These are phyloP conservation scores for Pseudevernia furfuracea DNA, from an alignment of 495 filamentous ascomycete genomes.

Conservation along the genomic window DNA sequence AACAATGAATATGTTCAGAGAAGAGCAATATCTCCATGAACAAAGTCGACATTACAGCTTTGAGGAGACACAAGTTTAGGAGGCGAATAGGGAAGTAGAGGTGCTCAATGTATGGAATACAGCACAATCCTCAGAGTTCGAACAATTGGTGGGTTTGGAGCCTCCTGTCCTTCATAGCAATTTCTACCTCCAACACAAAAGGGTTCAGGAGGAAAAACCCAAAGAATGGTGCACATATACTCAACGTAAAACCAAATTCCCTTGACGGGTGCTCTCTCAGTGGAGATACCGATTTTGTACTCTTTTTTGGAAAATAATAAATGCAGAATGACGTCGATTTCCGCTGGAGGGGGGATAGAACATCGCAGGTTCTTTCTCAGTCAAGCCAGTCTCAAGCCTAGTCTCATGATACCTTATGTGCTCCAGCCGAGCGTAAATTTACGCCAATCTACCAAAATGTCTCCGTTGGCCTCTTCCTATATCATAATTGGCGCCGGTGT, in stretches of 20 bases:
- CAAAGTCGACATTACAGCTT: background rate
- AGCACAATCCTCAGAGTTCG: background rate
- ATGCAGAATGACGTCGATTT: slow-evolving; percentile 12
- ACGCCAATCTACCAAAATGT: background rate
- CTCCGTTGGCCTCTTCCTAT: slow-evolving; percentile 11
- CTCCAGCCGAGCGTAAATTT: background rate
- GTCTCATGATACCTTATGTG: background rate
- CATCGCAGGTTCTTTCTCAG: background rate
- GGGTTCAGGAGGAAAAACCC: background rate
- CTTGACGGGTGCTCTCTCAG: background rate
- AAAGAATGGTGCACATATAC: background rate
- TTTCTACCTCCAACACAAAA: too few relatives aligned
- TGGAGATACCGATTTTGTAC: background rate
- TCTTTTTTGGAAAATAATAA: background rate
- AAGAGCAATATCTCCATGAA: background rate
- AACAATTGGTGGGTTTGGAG: background rate
- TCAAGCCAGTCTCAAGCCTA: background rate
- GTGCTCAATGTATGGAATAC: background rate
- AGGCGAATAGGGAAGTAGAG: background rate
- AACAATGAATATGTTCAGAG: slow-evolving; percentile 38
- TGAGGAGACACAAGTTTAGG: background rate
- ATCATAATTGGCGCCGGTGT: slow-evolving; percentile 46
- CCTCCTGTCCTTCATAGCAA: background rate
- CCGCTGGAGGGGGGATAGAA: background rate
- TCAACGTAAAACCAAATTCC: background rate